Evolutionary conservation across 2,329 filamentous ascomycete species (phyloP), one percentile per base, ranked within the genome.

Genomic region (Diaporthe capsici): DNA sequence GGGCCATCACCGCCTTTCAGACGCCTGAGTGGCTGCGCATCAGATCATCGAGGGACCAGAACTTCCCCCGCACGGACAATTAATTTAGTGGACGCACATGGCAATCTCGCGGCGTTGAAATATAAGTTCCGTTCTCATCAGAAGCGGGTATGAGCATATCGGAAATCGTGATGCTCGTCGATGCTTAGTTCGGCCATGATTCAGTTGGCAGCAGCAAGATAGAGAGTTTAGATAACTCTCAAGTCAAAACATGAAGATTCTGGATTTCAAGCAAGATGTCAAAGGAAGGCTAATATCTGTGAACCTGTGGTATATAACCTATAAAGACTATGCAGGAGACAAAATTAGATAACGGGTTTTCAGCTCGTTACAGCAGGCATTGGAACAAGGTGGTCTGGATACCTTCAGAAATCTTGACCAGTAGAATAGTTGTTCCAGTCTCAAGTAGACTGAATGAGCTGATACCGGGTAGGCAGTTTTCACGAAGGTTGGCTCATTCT

Each of bases 81-180:
- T 31, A 55, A 70, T 70, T 22, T 70, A 70, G 65, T 20, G 49
- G 65, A 70, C 17, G 49, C 65, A 42, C 8, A 53, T 31, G 49
- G 47, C 34, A 42, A 55, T 55, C 65, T 70, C 65, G 49, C 49
- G 47, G 47, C 65, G 34, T 15, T 28, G 49, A 55, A 55, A 4
- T 49, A 70, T 13, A 22, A 13, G 8, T 70, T 70, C 49, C 49
- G 49, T 10, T 15, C 65, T 28, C 34, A 20, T 31, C 28, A 28
- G 22, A 20, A 13, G 34, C 22, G 10, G 49, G 22, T 55, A 15
- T 15, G n/a, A 44, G 2, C 22, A 39, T 20, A 28, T 39, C 22
- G 31, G 10, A 25, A 6, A 70, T 70, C n/a, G 6, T 28, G 34
- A 70, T 70, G 15, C 15, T 51, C n/a, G n/a, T 70, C 65, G n/a